These are phyloP conservation scores for Scutellaria baicalensis DNA, from an alignment of 257 asterid species.

Conservation along the genomic window DNA sequence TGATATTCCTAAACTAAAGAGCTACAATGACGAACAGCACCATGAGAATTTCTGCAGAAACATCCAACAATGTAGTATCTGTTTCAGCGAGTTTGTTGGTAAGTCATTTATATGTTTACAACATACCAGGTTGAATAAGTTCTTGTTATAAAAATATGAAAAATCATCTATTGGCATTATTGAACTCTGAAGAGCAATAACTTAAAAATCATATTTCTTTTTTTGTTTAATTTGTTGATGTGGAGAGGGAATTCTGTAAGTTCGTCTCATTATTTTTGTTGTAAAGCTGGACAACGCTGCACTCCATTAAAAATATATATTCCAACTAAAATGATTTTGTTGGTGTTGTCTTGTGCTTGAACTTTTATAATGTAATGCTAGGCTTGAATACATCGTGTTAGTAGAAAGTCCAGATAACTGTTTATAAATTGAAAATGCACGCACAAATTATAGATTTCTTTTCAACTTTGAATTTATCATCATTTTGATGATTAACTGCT, in stretches of 20 bases:
- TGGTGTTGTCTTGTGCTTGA: background rate
- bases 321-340: background rate
- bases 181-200: background rate
- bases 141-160: background rate
- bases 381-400: background rate
- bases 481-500: background rate
- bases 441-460: background rate
- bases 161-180: background rate
- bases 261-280: background rate
- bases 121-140: background rate
- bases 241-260: background rate
- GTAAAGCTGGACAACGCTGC: background rate
- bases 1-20: conserved; percentile 64
- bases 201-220: background rate
- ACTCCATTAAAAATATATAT: background rate
- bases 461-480: background rate
- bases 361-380: background rate
- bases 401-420: background rate
- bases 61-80: conserved; percentile 76
- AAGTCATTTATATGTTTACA: conserved; percentile 9
- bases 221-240: background rate
- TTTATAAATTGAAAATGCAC: background rate
- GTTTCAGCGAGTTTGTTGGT: conserved; percentile 74
- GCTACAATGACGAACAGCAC: conserved; percentile 62
- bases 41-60: conserved; percentile 58